A percentile compares a stretch with the other conserved stretches of the same genome.
phyloP scores from a whole-genome alignment of 2,329 filamentous ascomycete genomes.

The Pestalotiopsis sp. region DNA sequence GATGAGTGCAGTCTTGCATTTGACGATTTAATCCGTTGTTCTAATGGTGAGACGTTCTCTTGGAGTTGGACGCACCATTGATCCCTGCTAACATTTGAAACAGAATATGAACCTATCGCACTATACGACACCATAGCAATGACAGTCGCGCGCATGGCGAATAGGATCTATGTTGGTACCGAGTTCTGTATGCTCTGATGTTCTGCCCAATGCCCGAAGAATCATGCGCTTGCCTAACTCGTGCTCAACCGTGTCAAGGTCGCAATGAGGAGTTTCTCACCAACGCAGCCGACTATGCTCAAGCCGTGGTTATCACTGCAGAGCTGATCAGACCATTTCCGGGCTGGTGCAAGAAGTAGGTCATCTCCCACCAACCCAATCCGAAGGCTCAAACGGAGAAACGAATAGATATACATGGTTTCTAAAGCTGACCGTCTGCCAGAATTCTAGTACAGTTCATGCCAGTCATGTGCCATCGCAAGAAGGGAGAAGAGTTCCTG shows the following conservation, averaged over 20 bases:
- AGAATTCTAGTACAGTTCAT: slow-evolving; percentile 12
- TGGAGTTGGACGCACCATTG: not conserved
- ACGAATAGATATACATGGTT: not conserved
- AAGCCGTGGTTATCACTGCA: slow-evolving; percentile 13
- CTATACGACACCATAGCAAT: slow-evolving; percentile 14
- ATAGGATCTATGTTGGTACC: slow-evolving; percentile 14
- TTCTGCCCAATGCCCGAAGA: not conserved
- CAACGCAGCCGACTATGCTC: slow-evolving; percentile 11
- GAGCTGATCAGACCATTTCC: slow-evolving; percentile 14
- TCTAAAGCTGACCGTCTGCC: not conserved
- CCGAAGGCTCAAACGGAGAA: not conserved
- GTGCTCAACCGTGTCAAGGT: not conserved
- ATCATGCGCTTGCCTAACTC: not conserved
- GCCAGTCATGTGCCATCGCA: slow-evolving; percentile 10
- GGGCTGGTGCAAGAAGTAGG: slow-evolving; percentile 14
- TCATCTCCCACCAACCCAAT: not conserved
- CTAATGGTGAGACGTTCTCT: not conserved
- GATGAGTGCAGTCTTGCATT: slow-evolving; percentile 10
- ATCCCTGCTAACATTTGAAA: not conserved
- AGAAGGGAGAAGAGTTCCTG: slow-evolving; percentile 12
- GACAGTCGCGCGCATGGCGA: slow-evolving; percentile 12
- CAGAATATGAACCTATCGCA: slow-evolving; percentile 6
- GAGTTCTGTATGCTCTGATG: slow-evolving; percentile 10
- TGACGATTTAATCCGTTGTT: slow-evolving; percentile 7
- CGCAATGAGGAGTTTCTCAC: slow-evolving; percentile 14